A percentile compares a stretch with the other conserved stretches of the same genome.
Conservation (phyloP, 352 stramenopile species). For the Pythium folliculosum region DNA sequence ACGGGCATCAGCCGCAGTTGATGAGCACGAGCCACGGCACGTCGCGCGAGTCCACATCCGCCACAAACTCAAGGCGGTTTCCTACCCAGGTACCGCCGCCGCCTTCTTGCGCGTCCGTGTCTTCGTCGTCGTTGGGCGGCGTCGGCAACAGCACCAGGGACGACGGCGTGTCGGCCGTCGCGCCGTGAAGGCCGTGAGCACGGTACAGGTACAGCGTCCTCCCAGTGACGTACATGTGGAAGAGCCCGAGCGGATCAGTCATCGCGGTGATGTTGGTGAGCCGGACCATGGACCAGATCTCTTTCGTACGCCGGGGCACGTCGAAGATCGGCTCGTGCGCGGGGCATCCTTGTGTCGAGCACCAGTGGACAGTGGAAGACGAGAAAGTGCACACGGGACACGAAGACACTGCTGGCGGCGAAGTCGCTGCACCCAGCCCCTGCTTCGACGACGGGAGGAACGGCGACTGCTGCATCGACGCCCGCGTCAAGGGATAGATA, state of each 20-base stretch:
- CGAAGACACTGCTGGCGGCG: too few species aligned
- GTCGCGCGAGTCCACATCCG: constrained; percentile 5
- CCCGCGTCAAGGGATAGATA: not conserved
- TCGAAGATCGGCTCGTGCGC: constrained; percentile 9
- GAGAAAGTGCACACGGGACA: not conserved
- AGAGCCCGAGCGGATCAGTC: constrained; percentile 19
- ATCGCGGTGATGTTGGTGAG: constrained; percentile 20
- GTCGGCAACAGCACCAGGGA: not conserved
- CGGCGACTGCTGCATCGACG: not conserved
- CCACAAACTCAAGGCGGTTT: not conserved
- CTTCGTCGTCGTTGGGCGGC: not conserved
- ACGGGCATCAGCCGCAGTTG: constrained; percentile 18
- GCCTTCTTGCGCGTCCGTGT: not conserved
- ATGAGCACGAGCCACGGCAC: constrained; percentile 20
- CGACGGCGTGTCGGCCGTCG: too few species aligned
- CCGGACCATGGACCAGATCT: constrained; percentile 20
- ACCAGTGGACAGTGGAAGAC: not conserved
- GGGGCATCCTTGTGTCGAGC: not conserved
- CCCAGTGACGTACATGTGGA: constrained; percentile 22
- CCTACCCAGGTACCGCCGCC: too few species aligned
- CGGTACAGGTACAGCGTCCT: constrained; percentile 26
- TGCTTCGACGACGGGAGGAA: not conserved
- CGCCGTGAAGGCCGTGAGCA: not conserved
- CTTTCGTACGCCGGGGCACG: not conserved
- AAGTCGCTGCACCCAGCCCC: too few species aligned